phyloP scores from a whole-genome alignment of 2,329 filamentous ascomycete genomes.

The Paraconiothyrium brasiliense region DNA sequence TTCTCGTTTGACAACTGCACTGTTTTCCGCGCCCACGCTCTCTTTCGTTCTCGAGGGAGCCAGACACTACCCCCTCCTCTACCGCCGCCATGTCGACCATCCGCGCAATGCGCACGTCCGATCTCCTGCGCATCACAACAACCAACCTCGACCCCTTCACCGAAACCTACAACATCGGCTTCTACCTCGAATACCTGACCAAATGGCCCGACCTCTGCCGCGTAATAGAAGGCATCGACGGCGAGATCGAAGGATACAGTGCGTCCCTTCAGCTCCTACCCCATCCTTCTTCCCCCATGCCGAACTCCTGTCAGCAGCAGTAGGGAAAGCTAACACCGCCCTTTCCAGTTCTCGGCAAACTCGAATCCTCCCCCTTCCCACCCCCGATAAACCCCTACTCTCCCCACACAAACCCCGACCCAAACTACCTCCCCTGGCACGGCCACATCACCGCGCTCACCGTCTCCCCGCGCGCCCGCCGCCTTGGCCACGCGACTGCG shows the following conservation, averaged over 20 bases:
- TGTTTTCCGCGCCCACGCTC: not conserved
- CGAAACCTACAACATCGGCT: slow-evolving; percentile 96
- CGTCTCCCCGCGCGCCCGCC: slow-evolving; percentile 84
- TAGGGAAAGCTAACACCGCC: slow-evolving; percentile 9
- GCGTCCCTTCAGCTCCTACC: slow-evolving; percentile 45
- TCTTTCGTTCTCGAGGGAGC: not conserved
- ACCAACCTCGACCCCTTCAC: slow-evolving; percentile 96
- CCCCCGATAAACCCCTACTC: slow-evolving; percentile 76
- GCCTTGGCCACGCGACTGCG: slow-evolving; percentile 85
- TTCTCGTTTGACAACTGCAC: not conserved
- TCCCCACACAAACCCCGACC: slow-evolving; percentile 58
- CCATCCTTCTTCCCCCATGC: not conserved
- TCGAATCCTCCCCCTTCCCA: slow-evolving; percentile 81
- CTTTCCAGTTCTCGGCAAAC: slow-evolving; percentile 87
- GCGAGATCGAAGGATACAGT: slow-evolving; percentile 97
- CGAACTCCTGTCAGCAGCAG: not conserved
- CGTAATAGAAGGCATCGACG: slow-evolving; percentile 84
- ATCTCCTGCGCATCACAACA: slow-evolving; percentile 88
- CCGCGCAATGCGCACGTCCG: slow-evolving; percentile 73
- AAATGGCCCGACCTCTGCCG: slow-evolving; percentile 96
- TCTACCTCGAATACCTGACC: slow-evolving; percentile 95
- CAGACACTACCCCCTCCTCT: not conserved
- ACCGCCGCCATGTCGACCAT: slow-evolving; percentile 76
- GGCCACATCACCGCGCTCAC: slow-evolving; percentile 97
- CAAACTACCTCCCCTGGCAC: slow-evolving; percentile 96